These are phyloP conservation scores for Grosmannia serpens DNA, from an alignment of 2,329 filamentous ascomycete genomes.

Conservation along the genomic window DNA sequence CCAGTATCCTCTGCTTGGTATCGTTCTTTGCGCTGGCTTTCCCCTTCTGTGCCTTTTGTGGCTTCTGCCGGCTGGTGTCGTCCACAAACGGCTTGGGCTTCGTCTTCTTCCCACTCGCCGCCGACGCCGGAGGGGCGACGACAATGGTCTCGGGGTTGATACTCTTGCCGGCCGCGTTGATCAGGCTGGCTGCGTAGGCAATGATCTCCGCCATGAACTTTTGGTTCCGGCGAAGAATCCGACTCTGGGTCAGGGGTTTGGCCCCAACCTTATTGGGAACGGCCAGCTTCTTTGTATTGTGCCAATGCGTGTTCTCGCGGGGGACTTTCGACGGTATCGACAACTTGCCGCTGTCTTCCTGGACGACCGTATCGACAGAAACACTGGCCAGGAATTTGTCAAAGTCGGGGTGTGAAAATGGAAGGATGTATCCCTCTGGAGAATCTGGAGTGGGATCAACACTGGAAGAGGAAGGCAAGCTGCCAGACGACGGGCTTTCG, in stretches of 20 bases:
- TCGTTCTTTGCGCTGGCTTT: slow-evolving; percentile 15
- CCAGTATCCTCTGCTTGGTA: slow-evolving; percentile 24
- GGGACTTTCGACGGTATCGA: background rate
- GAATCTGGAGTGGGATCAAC: background rate
- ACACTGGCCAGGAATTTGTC: background rate
- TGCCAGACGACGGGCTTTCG: background rate
- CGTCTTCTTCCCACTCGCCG: slow-evolving; percentile 1
- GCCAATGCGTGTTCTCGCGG: background rate
- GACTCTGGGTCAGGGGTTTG: background rate
- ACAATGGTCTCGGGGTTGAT: slow-evolving; percentile 55
- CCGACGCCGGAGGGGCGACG: slow-evolving; percentile 17
- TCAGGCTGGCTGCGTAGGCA: slow-evolving; percentile 58
- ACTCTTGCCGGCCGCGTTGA: slow-evolving; percentile 48
- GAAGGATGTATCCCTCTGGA: background rate
- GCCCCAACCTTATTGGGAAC: background rate
- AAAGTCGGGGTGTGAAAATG: background rate
- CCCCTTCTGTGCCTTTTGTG: slow-evolving; percentile 12
- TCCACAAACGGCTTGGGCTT: background rate
- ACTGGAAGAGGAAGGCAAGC: too few relatives aligned
- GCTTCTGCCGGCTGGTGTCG: too few relatives aligned
- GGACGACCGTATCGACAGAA: background rate
- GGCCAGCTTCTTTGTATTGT: background rate
- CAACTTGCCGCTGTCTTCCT: background rate
- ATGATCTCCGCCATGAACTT: slow-evolving; percentile 56
- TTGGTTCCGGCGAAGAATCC: slow-evolving; percentile 38